phyloP scores from a whole-genome alignment of 2,329 filamentous ascomycete species.

The Fusarium siculi region DNA sequence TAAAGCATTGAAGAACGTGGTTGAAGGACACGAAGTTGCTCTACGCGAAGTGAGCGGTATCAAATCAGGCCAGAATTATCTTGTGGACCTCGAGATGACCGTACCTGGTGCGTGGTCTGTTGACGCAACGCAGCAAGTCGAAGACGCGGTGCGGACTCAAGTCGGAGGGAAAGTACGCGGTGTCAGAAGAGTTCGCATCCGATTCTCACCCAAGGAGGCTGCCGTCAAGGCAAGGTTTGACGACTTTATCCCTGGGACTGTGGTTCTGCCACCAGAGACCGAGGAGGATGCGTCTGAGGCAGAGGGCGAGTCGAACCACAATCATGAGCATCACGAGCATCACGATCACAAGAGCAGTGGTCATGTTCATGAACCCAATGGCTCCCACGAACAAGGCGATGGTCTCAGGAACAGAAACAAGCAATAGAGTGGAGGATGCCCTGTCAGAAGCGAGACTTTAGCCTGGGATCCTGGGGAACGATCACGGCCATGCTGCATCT shows the following conservation, averaged over 20 bases:
- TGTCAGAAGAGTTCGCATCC: constrained; percentile 82
- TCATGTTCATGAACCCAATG: constrained; percentile 32
- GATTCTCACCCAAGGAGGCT: constrained; percentile 79
- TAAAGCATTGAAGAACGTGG: constrained; percentile 66
- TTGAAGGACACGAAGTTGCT: constrained; percentile 69
- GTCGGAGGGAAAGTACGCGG: constrained; percentile 84
- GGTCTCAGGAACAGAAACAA: constrained; percentile 46
- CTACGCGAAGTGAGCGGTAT: constrained; percentile 85
- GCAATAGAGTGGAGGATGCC: constrained; percentile 33
- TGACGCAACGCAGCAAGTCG: constrained; percentile 74
- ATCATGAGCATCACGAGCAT: constrained; percentile 50
- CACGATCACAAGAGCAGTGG: constrained; percentile 47
- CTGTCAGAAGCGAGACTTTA: constrained; percentile 6
- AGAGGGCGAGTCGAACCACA: constrained; percentile 45
- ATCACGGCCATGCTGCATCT: constrained; percentile 4
- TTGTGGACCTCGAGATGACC: constrained; percentile 88
- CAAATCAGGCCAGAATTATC: constrained; percentile 96
- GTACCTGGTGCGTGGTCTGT: constrained; percentile 83
- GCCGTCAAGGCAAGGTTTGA: constrained; percentile 71
- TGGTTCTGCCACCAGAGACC: constrained; percentile 72
- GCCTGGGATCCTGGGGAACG: constrained; percentile 6
- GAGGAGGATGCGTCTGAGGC: constrained; percentile 53
- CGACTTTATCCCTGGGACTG: constrained; percentile 78
- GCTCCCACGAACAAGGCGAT: constrained; percentile 37
- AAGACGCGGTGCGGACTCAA: constrained; percentile 76